Base-by-base conservation (phyloP, 176 grass and related monocot genomes). In the Puya raimondii region DNA sequence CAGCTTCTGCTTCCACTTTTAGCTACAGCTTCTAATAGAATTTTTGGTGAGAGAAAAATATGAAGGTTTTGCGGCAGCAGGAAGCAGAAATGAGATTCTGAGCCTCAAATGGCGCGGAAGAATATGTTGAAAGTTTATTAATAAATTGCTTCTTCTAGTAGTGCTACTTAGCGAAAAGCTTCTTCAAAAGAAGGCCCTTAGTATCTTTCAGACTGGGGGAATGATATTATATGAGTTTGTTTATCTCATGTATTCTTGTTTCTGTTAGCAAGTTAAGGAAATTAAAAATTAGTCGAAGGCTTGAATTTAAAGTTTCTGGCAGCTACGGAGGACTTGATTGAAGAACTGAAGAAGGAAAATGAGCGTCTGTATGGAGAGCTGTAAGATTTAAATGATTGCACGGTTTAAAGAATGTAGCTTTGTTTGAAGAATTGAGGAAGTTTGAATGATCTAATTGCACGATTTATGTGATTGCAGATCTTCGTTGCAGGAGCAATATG, bases 321-420 rank as follows among this genome's bases (percentile, higher is more conserved):
- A 87, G 88, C 49, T 26, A 3, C 65, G 23, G 78, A 71, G 56
- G 79, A 65, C 21, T 74, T 72, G 72, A 16, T 78, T 23, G 20
- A 49, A 29, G 79, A 80, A 17, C 70, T 82, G 33, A 48, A 82
- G 49, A 84, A 73, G 29, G 53, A 84, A 16, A 91, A 80, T 16
- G 73, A 82, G 58, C 64, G 63, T 51, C 81, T 91, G 23, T 51
- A 33, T 2, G 59, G 71, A 3, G 51, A 80, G 33, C 70, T 84
- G 88, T 91, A 87, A 91, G 81, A 80, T 29, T 42, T 52, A 2
- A 18, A 64, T 4, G 3, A 1, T 2, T 58, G n/a, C 12, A 54
- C 42, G 58, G n/a, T 70, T 74, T 27, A 22, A 5, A 58, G 50
- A 53, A 11, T 51, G 15, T 48, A 48, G 51, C 14, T 64, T 69